phyloP scores from a whole-genome alignment of 371 early-diverging fungal genomes.

The Thermomucor indicae-seudaticae region DNA sequence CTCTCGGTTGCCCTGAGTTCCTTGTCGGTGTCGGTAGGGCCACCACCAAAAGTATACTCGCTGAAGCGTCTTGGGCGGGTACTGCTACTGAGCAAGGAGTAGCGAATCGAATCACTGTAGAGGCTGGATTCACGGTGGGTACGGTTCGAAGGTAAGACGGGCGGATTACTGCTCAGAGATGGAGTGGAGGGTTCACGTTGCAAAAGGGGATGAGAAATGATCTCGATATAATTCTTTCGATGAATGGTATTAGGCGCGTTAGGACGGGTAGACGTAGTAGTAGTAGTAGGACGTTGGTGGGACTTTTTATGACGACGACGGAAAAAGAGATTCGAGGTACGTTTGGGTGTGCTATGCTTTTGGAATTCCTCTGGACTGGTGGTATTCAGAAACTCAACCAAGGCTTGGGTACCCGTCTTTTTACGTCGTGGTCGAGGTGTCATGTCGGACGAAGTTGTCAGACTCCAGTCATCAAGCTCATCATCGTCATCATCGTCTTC shows the following conservation, averaged over 20 bases:
- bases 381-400: constrained; percentile 43
- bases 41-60: constrained; percentile 1
- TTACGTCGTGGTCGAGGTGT: constrained; percentile 17
- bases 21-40: not conserved
- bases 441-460: constrained; percentile 12
- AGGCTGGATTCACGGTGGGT: constrained; percentile 29
- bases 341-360: constrained; percentile 16
- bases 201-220: constrained; percentile 19
- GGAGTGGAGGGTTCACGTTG: constrained; percentile 8
- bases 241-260: constrained; percentile 7
- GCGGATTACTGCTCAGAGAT: constrained; percentile 4
- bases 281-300: constrained; percentile 14
- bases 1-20: constrained; percentile 6
- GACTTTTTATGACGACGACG: constrained; percentile 25
- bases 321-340: constrained; percentile 26
- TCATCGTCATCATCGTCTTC: constrained; percentile 26
- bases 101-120: constrained; percentile 33
- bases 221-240: constrained; percentile 30
- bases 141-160: constrained; percentile 24
- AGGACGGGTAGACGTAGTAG: constrained; percentile 2
- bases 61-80: constrained; percentile 9
- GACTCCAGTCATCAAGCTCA: constrained; percentile 21
- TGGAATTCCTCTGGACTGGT: constrained; percentile 49
- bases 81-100: constrained; percentile 24
- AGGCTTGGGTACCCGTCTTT: constrained; percentile 38